Evolutionary conservation across 169 alveolate genomes (phyloP), one percentile per base, ranked within the genome.

Genomic region (Plasmodium malariae): DNA sequence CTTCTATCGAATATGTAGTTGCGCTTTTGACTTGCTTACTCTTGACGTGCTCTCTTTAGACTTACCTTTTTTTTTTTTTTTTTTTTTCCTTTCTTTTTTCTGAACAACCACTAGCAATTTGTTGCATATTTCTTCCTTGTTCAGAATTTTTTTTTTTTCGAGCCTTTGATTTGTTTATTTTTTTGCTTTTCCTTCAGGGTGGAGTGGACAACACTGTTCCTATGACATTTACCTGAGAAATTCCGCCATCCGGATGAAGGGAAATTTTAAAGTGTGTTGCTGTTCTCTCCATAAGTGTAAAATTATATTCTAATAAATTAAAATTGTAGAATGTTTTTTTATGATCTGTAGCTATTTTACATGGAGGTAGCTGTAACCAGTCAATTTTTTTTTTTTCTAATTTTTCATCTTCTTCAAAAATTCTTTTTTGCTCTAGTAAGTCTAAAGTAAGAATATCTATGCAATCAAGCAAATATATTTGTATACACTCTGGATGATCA

Each of bases 331-430:
- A 80, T 0, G 90, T 65, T 80, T 80, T 80, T 57, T 80, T 63
- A 14, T 80, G 83, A 4, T 26, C 68, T 1, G 55, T 76, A 6
- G 55, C 28, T 17, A 80, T 17, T 80, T 80, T 80, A 68, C 55
- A 80, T 28, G 83, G 90, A 2, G 90, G 90, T 28, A 80, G 30
- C 19, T 80, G 72, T 26, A 80, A 26, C 90, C 90, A 80, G 17
- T 43, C 63, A 14, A 80, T 80, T 80, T 80, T 80, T 80, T 43
- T 43, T 7, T 80, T 80, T 67, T 30, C 59, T 40, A 80, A 19
- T 48, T 80, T 80, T 80, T 80, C 90, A 55, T 80, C 90, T 48
- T 80, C 83, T 65, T 80, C 90, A 80, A 80, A 80, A 6, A 80
- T 80, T 24, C 45, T 67, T 49, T 80, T 63, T 69, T 80, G 90